Base-by-base conservation (phyloP, 139 green algal genomes). In the Nannochloris sp. region DNA sequence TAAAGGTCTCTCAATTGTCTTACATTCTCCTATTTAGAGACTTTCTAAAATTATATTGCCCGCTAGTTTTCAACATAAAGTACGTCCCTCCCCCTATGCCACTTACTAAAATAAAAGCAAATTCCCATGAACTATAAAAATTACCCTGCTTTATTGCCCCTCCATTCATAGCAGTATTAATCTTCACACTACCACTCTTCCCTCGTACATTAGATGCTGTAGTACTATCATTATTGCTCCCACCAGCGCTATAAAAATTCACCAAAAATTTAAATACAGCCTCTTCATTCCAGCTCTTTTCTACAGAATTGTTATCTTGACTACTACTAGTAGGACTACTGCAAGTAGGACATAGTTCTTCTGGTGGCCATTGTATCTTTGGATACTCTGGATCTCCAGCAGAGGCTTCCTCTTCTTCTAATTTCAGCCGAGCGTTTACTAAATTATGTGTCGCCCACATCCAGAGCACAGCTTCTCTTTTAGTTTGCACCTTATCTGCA, bases 361-460 rank as follows among this genome's bases (percentile, higher is more conserved):
- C 15, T 1, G 71, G 39, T 9, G 83, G 84, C 81, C 82, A 91
- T 58, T 79, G 73, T 29, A 71, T 13, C 66, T 95, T 90, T 34
- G 81, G 87, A 60, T 76, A 89, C 2, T 51, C 54, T 24, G 81
- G 75, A 64, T 95, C 87, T 5, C 71, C 84, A 2, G 61, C 79
- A 25, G 37, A 9, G 4, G n/a, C 9, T 10, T 56, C 30, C 13
- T 54, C 12, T 4, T 56, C 29, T 9, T 60, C 47, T 23, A 38
- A 12, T 59, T 13, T 19, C n/a, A 64, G 51, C 29, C 37, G n/a
- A 9, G 35, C 6, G 6, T 71, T 68, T 47, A 83, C 81, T 56
- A 60, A 65, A 68, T 95, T 95, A 77, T 95, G 88, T 3, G 74
- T 74, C 4, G 53, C 45, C 88, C 88, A 95, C 34, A 90, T 56